Evolutionary conservation across 108 stramenopile genomes (phyloP).

Genomic region (Seminavis robusta): DNA sequence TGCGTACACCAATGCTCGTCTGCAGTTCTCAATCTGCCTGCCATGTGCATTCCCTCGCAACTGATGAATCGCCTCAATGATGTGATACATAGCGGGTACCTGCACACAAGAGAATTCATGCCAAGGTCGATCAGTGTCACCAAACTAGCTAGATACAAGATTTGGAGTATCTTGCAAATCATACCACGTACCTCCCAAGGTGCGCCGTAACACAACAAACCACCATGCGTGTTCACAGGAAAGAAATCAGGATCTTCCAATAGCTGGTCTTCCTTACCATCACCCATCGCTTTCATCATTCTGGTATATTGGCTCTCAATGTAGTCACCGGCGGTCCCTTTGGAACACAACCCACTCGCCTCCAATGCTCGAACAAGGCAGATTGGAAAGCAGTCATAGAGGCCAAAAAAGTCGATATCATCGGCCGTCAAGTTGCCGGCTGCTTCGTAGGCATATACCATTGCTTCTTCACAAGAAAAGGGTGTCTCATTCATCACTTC

Average conservation of each 20-base stretch:
- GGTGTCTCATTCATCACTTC: constrained; percentile 22
- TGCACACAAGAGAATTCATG: too few relatives aligned
- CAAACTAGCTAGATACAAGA: not conserved
- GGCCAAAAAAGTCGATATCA: constrained; percentile 41
- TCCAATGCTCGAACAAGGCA: constrained; percentile 43
- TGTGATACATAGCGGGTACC: too few relatives aligned
- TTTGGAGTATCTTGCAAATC: not conserved
- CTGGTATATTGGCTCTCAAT: constrained; percentile 28
- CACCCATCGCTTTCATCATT: constrained; percentile 16
- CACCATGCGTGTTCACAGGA: constrained; percentile 47
- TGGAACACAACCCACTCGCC: constrained; percentile 15
- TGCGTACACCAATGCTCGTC: constrained; percentile 39
- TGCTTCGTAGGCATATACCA: constrained; percentile 18
- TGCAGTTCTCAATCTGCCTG: constrained; percentile 24
- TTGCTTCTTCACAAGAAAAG: constrained; percentile 32
- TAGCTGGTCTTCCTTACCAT: not conserved
- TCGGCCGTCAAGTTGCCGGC: constrained; percentile 20
- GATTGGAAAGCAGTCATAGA: constrained; percentile 54
- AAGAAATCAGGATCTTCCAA: constrained; percentile 22
- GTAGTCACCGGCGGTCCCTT: constrained; percentile 24
- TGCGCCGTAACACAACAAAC: constrained; percentile 37
- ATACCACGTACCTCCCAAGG: constrained; percentile 45
- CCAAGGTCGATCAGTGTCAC: not conserved
- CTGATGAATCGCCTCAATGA: constrained; percentile 30
- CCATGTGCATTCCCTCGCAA: constrained; percentile 17